Conservation (phyloP, 2,329 filamentous ascomycete species). For the Talaromyces sp. region DNA sequence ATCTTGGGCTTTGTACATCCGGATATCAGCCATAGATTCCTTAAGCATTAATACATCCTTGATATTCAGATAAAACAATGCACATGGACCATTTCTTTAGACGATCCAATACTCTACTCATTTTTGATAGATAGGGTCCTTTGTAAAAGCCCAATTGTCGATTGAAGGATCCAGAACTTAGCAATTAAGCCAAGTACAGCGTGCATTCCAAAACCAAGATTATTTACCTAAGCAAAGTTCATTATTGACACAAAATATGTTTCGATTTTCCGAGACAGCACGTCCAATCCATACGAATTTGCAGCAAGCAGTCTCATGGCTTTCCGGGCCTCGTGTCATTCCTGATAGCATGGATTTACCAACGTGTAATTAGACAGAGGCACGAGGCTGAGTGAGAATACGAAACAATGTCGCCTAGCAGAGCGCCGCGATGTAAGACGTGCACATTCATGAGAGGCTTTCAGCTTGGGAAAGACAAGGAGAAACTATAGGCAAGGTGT, state of each 20-base stretch:
- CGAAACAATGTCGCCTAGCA: neutral
- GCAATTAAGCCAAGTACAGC: no score
- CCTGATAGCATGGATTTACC: neutral
- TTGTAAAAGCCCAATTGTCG: no score
- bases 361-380: neutral
- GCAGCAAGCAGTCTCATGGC: neutral
- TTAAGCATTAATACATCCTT: neutral
- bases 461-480: neutral
- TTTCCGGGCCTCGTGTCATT: neutral
- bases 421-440: neutral
- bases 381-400: neutral
- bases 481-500: neutral
- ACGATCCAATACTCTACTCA: neutral
- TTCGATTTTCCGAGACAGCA: no score
- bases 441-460: neutral
- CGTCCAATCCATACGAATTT: neutral
- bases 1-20: neutral
- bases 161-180: no score
- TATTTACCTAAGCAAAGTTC: neutral
- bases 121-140: neutral
- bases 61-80: neutral
- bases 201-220: neutral
- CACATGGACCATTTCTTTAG: neutral
- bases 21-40: neutral
- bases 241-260: neutral